These are phyloP conservation scores for Penicillium nucicola DNA, from an alignment of 495 filamentous ascomycete genomes.

Conservation along the genomic window DNA sequence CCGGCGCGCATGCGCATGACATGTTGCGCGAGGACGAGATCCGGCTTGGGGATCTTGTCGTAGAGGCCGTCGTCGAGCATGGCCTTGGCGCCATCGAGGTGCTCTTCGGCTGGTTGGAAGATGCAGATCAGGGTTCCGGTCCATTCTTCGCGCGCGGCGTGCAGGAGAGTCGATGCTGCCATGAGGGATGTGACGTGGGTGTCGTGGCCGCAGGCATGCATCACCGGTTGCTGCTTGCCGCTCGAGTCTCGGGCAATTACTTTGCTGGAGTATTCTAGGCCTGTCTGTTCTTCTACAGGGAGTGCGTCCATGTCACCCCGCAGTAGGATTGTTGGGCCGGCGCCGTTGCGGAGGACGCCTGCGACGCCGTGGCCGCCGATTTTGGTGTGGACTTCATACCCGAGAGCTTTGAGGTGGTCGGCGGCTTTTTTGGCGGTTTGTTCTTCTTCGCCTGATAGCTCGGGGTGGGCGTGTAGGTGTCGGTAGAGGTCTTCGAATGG, in stretches of 20 bases:
- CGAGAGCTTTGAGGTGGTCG: constrained; percentile 32
- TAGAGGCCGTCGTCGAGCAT: constrained; percentile 65
- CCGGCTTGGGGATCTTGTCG: constrained; percentile 44
- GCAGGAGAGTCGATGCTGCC: constrained; percentile 45
- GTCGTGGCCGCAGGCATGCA: constrained; percentile 70
- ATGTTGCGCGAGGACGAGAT: constrained; percentile 57
- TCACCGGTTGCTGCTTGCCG: constrained; percentile 50
- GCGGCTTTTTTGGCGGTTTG: constrained; percentile 41
- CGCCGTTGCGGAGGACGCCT: constrained; percentile 54
- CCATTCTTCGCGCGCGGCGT: constrained; percentile 43
- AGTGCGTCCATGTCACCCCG: constrained; percentile 63
- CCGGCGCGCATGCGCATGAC: constrained; percentile 48
- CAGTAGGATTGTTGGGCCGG: constrained; percentile 50
- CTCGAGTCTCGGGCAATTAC: constrained; percentile 36
- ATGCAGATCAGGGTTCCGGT: constrained; percentile 53
- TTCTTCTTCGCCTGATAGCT: constrained; percentile 49
- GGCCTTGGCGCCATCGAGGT: constrained; percentile 49
- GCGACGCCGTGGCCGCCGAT: constrained; percentile 59
- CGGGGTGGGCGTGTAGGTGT: constrained; percentile 47
- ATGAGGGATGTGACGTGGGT: constrained; percentile 55
- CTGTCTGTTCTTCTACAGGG: constrained; percentile 55
- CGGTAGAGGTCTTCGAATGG: constrained; percentile 46
- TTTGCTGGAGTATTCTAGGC: constrained; percentile 52
- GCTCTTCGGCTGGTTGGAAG: constrained; percentile 64
- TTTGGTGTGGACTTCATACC: constrained; percentile 42